Evolutionary conservation across 305 asterid genomes (phyloP).

Genomic region (Fraxinus latifolia): DNA sequence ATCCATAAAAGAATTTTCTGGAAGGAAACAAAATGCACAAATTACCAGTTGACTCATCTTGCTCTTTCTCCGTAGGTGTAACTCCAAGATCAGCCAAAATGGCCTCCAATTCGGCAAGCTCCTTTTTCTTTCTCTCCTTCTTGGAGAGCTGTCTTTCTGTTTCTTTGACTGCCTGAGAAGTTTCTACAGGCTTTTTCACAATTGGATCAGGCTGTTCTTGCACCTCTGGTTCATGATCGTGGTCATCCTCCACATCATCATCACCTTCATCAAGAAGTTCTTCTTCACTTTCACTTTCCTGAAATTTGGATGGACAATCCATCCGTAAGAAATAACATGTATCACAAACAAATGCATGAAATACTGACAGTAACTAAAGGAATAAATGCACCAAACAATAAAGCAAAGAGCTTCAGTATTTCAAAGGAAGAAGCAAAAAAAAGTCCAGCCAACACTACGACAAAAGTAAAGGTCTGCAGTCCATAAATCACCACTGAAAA

Average conservation of each 20-base stretch:
- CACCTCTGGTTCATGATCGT: slow-evolving; percentile 49
- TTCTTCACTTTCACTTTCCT: slow-evolving; percentile 78
- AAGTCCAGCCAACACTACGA: neutral
- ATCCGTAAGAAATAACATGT: neutral
- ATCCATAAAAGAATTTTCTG: neutral
- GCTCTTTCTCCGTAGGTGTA: slow-evolving; percentile 50
- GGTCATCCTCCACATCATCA: slow-evolving; percentile 61
- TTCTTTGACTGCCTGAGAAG: slow-evolving; percentile 60
- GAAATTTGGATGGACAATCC: slow-evolving; percentile 26
- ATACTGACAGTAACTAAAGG: neutral
- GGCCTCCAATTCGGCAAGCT: slow-evolving; percentile 90
- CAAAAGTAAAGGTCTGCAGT: neutral
- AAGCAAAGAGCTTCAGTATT: neutral
- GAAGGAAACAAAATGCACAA: slow-evolving; percentile 5
- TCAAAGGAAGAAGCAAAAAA: neutral
- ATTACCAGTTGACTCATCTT: slow-evolving; percentile 53
- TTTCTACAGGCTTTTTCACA: slow-evolving; percentile 40
- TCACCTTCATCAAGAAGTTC: slow-evolving; percentile 63
- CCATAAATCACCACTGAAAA: neutral
- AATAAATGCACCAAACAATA: neutral
- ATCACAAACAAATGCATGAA: neutral
- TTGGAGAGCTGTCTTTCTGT: slow-evolving; percentile 84
- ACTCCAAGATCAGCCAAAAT: slow-evolving; percentile 83
- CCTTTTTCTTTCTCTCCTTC: slow-evolving; percentile 88
- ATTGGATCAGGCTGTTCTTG: slow-evolving; percentile 44